phyloP scores from a whole-genome alignment of 805 yeast species.

The Zygoascus biomembranicola region DNA sequence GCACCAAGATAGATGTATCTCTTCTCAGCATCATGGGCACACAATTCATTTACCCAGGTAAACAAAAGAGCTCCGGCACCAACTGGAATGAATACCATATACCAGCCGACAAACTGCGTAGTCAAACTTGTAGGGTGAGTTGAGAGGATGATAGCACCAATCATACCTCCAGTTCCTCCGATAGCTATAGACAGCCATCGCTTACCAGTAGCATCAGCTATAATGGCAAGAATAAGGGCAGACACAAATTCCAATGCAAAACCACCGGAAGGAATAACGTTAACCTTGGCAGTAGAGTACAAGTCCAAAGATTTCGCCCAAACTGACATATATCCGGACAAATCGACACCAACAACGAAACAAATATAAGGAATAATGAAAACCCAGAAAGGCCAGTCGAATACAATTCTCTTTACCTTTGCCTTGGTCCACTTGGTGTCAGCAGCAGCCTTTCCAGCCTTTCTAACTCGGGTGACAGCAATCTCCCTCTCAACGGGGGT shows the following conservation, averaged over 20 bases:
- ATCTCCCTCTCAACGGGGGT: slow-evolving; percentile 22
- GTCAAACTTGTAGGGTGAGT: neutral
- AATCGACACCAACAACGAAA: neutral
- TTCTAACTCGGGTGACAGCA: slow-evolving; percentile 11
- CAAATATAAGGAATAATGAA: neutral
- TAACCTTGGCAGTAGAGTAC: slow-evolving; percentile 5
- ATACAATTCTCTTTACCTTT: neutral
- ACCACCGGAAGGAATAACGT: slow-evolving; percentile 8
- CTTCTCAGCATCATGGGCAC: slow-evolving; percentile 2
- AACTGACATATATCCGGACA: slow-evolving; percentile 27
- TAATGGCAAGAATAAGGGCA: slow-evolving; percentile 5
- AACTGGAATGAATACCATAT: slow-evolving; percentile 2
- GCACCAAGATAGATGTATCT: slow-evolving; percentile 3
- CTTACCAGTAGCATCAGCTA: neutral
- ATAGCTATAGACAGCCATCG: slow-evolving; percentile 7
- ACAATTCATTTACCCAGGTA: slow-evolving; percentile 9
- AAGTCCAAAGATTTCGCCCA: slow-evolving; percentile 48
- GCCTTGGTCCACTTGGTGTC: neutral
- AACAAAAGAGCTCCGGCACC: slow-evolving; percentile 8
- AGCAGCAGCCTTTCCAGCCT: neutral
- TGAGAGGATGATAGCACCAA: slow-evolving; percentile 6
- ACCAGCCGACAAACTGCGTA: slow-evolving; percentile 7
- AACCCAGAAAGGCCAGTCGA: slow-evolving; percentile 2
- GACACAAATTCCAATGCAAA: slow-evolving; percentile 7
- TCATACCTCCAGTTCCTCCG: slow-evolving; percentile 3